phyloP scores from a whole-genome alignment of 805 yeast genomes.

The Myxozyma sirexii region DNA sequence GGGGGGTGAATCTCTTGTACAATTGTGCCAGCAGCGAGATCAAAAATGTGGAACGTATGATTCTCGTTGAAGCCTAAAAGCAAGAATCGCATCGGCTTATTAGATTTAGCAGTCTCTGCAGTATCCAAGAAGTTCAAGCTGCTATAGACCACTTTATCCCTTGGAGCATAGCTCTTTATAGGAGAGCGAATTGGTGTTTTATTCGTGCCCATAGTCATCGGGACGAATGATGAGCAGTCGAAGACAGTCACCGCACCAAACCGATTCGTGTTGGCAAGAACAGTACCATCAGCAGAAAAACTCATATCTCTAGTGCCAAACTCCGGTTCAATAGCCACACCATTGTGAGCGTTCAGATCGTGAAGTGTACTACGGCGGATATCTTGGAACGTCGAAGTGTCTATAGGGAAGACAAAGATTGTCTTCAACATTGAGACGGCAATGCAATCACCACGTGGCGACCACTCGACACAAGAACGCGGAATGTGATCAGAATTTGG shows the following conservation, averaged over 20 bases:
- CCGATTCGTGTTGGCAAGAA: constrained; percentile 13
- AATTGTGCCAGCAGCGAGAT: constrained; percentile 14
- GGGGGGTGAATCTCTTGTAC: constrained; percentile 29
- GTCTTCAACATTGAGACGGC: constrained; percentile 25
- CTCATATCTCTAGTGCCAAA: constrained; percentile 19
- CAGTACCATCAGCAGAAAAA: constrained; percentile 30
- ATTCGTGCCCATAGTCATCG: constrained; percentile 24
- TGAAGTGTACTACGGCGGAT: constrained; percentile 19
- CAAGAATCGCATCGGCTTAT: constrained; percentile 27
- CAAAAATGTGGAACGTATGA: constrained; percentile 31
- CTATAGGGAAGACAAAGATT: constrained; percentile 24
- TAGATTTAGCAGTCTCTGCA: constrained; percentile 14
- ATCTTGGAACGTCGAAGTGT: constrained; percentile 21
- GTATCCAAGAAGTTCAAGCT: constrained; percentile 26
- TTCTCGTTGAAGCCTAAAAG: constrained; percentile 31
- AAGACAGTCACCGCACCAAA: constrained; percentile 18
- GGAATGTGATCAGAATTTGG: constrained; percentile 33
- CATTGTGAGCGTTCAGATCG: constrained; percentile 18
- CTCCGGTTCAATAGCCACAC: constrained; percentile 21
- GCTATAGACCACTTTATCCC: constrained; percentile 21
- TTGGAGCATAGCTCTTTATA: constrained; percentile 15
- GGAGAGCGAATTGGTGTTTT: constrained; percentile 20
- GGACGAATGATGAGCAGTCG: constrained; percentile 22
- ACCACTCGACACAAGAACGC: constrained; percentile 28
- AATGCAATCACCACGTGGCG: constrained; percentile 19